Percentiles rank a stretch among this genome's conserved stretches.
These are phyloP conservation scores for Fusarium phyllophilum DNA, from an alignment of 2,329 filamentous ascomycete genomes.

Conservation along the genomic window DNA sequence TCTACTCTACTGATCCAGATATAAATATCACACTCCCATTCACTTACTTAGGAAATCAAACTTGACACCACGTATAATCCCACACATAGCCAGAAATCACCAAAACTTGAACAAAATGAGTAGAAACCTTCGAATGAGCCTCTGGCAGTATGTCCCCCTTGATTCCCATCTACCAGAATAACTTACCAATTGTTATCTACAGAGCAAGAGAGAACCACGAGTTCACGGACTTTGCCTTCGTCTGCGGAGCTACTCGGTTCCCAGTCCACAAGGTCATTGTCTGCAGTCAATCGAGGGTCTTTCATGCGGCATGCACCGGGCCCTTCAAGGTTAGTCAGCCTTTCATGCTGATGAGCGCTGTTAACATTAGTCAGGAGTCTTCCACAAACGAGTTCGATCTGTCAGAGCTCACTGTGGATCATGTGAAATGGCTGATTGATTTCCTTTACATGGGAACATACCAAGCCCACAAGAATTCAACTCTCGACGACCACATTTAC, in stretches of 20 bases:
- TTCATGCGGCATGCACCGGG: not conserved
- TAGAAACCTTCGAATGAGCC: not conserved
- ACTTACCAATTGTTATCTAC: not conserved
- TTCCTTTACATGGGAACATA: conserved; percentile 3
- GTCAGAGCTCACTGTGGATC: not conserved
- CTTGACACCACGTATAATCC: not conserved
- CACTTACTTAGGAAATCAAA: too few species aligned
- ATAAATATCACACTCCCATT: not conserved
- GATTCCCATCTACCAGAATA: not conserved
- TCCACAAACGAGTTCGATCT: not conserved
- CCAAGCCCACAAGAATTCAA: not conserved
- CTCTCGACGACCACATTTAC: not conserved
- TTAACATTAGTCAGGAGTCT: not conserved
- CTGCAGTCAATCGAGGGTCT: not conserved
- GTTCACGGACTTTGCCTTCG: not conserved
- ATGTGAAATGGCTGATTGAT: not conserved
- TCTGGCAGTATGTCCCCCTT: not conserved
- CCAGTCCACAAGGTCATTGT: not conserved
- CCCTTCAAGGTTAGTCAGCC: not conserved
- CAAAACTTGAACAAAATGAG: not conserved
- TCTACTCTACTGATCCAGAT: too few species aligned
- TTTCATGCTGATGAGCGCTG: too few species aligned
- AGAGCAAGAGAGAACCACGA: not conserved
- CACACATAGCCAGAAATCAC: not conserved
- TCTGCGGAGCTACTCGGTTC: not conserved